Percentiles rank a stretch among this genome's conserved stretches.
Conservation (phyloP, 108 stramenopile genomes). For the Nannochloropsis oceanica region DNA sequence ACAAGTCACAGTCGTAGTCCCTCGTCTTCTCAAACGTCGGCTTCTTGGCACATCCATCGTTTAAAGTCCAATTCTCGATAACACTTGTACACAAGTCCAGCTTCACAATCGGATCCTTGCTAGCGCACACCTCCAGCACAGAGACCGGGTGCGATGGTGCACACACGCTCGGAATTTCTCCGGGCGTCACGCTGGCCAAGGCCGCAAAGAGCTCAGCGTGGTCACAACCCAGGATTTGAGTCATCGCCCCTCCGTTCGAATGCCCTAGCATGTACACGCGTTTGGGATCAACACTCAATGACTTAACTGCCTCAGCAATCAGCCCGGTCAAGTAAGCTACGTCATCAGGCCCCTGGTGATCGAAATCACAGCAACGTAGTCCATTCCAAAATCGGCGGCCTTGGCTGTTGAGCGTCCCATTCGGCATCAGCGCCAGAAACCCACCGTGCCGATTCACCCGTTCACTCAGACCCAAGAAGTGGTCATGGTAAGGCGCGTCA, state of each 20-base stretch:
- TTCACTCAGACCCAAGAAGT: not conserved
- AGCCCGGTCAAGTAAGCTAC: not conserved
- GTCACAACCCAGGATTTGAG: not conserved
- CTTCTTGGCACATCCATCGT: not conserved
- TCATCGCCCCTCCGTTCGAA: not conserved
- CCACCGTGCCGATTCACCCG: not conserved
- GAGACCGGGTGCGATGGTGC: not conserved
- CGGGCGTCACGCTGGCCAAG: not conserved
- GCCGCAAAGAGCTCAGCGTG: not conserved
- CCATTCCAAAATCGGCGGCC: not conserved
- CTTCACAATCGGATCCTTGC: not conserved
- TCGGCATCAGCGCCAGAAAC: not conserved
- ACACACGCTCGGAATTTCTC: not conserved
- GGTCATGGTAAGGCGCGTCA: not conserved
- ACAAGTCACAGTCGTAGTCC: not conserved
- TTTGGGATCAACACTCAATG: not conserved
- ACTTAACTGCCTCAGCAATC: not conserved
- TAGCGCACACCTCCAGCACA: not conserved
- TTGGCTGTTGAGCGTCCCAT: not conserved
- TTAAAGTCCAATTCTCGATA: not conserved
- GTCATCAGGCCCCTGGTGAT: not conserved
- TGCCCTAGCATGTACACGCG: not conserved
- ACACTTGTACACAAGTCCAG: not conserved
- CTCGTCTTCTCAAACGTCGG: not conserved
- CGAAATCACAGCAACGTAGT: not conserved